Conservation (phyloP, 2,329 filamentous ascomycete genomes). For the Botrytis hyacinthi region DNA sequence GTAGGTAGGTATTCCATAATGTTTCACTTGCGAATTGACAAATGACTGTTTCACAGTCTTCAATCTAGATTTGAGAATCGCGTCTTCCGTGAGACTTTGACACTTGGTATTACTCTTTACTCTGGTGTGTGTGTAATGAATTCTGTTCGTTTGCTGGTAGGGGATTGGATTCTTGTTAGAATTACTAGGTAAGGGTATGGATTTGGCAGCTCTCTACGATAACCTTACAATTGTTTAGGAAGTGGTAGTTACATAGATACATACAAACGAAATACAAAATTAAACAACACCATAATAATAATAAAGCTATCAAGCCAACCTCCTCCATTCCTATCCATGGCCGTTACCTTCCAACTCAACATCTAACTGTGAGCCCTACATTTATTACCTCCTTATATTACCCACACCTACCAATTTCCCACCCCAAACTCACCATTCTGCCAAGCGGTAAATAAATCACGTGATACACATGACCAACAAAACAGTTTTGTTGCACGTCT, state of each 20-base stretch:
- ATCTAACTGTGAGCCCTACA: background rate
- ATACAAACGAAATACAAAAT: no score
- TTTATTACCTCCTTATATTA: no score
- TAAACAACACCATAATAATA: background rate
- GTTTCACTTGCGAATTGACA: no score
- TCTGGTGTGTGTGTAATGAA: background rate
- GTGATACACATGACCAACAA: background rate
- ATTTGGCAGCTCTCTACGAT: background rate
- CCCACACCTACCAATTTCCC: no score
- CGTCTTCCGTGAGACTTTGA: background rate
- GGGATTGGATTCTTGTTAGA: background rate
- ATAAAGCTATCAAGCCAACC: background rate
- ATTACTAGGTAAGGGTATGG: background rate
- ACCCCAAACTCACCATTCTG: background rate
- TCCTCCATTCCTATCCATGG: background rate
- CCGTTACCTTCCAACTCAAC: no score
- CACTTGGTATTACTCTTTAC: background rate
- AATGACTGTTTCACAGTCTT: background rate
- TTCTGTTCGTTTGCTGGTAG: background rate
- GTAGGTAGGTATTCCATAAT: background rate
- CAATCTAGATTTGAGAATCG: background rate
- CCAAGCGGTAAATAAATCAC: background rate
- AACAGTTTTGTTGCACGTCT: background rate
- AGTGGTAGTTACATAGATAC: background rate
- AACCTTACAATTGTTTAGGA: no score